Evolutionary conservation across 306 rosid genomes (phyloP), one percentile per base, ranked within the genome.

Genomic region (Crotalaria pallida): DNA sequence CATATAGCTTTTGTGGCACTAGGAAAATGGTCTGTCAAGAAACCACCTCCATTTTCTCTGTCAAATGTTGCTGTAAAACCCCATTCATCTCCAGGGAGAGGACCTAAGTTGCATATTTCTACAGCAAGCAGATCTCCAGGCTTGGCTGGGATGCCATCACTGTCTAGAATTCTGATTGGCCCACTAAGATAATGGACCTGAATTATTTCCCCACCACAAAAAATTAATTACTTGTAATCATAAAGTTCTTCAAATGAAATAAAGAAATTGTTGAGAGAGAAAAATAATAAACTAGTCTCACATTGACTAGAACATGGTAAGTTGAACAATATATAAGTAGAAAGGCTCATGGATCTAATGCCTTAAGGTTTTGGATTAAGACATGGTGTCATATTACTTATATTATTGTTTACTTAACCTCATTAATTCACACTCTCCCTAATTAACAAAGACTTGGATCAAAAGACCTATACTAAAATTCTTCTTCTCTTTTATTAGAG

Each of bases 11-110:
- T 90, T 53, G 98, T 85, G 43, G 98, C 97, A 26, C 69, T 38
- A 65, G 98, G 96, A 79, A 94, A 94, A 82, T 88, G 97, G 62
- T 83, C 79, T 26, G 97, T 94, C 65, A 94, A 88, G 80, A 94
- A 94, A 43, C 96, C 91, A 27, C 98, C 92, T 15, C 95, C 97
- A 81, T 90, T 94, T 84, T 94, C 97, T 81, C 95, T 83, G 83
- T 94, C 98, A 77, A 90, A 90, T 19, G 90, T 85, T 56, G 90
- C 96, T 21, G 97, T 94, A 51, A 55, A 94, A 27, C 98, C 97
- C 98, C 96, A 88, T 83, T 94, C 96, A 87, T 90, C 97, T 33
- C 92, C 97, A 0, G 91, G 87, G 0, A 94, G 88, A 59, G 96
- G 98, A 80, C 98, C 98, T 82, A 94, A 78, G 85, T 88, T 84